These are phyloP conservation scores for Knoxia roxburghii DNA, from an alignment of 257 asterid genomes.

Conservation along the genomic window DNA sequence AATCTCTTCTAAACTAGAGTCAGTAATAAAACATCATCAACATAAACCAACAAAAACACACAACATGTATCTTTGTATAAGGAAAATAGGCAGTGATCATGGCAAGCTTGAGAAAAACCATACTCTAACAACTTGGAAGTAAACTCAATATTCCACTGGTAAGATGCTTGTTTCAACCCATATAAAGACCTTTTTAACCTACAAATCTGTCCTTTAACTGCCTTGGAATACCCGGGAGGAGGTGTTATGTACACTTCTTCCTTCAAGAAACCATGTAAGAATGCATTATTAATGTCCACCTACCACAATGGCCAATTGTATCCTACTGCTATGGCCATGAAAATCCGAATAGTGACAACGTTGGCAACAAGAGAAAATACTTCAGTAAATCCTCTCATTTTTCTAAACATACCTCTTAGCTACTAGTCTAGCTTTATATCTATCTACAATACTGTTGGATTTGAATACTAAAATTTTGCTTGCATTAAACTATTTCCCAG, in stretches of 20 bases:
- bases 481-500: too few relatives aligned
- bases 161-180: too few relatives aligned
- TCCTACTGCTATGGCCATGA: neutral
- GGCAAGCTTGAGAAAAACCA: neutral
- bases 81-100: neutral
- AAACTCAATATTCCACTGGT: neutral
- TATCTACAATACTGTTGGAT: neutral
- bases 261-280: neutral
- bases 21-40: neutral
- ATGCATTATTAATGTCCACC: neutral
- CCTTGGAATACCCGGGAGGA: too few relatives aligned
- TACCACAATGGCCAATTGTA: neutral
- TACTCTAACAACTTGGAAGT: neutral
- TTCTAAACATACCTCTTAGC: neutral
- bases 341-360: neutral
- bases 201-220: too few relatives aligned
- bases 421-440: neutral
- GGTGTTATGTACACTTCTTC: too few relatives aligned
- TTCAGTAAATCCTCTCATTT: neutral
- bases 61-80: neutral
- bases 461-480: too few relatives aligned
- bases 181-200: too few relatives aligned
- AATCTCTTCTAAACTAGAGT: neutral
- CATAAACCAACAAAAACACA: neutral
- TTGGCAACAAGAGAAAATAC: neutral